Evolutionary conservation across 345 rosid species (phyloP).

Genomic region (Melastoma malabathricum): DNA sequence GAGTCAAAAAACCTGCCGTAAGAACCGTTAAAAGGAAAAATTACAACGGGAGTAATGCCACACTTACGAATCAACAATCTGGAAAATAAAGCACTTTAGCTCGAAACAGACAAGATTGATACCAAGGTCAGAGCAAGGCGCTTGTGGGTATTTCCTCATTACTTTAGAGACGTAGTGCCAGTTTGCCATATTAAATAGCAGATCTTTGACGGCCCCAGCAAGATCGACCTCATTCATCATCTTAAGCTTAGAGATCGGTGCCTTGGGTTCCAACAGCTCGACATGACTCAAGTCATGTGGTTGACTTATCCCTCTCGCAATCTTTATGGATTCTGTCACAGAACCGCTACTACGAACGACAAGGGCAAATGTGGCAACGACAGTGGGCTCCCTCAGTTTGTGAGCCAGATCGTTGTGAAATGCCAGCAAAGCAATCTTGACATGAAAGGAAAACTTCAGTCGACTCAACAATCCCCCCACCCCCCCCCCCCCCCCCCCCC

Average conservation of each 20-base stretch:
- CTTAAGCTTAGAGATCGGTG: conserved; percentile 11
- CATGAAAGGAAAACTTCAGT: background rate
- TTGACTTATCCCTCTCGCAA: conserved; percentile 41
- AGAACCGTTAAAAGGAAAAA: background rate
- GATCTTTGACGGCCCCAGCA: conserved; percentile 33
- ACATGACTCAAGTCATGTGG: conserved; percentile 30
- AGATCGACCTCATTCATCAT: conserved; percentile 48
- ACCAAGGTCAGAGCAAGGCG: conserved; percentile 80
- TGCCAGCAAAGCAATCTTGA: conserved; percentile 70
- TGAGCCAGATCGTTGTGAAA: conserved; percentile 66
- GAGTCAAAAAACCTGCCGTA: conserved; percentile 65
- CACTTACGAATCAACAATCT: background rate
- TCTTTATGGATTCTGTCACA: conserved; percentile 47
- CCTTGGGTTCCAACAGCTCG: conserved; percentile 32
- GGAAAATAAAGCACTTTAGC: background rate
- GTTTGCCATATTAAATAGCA: conserved; percentile 47
- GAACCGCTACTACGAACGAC: conserved; percentile 74
- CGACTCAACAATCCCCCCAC: background rate
- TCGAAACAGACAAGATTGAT: conserved; percentile 8
- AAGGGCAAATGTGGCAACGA: conserved; percentile 67
- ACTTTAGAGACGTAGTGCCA: conserved; percentile 46
- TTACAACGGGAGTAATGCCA: background rate
- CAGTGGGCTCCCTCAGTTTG: conserved; percentile 63
- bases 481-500: no score
- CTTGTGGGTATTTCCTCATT: conserved; percentile 34